phyloP scores from a whole-genome alignment of 768 basidiomycete genomes.

The Termitomyces sp. region DNA sequence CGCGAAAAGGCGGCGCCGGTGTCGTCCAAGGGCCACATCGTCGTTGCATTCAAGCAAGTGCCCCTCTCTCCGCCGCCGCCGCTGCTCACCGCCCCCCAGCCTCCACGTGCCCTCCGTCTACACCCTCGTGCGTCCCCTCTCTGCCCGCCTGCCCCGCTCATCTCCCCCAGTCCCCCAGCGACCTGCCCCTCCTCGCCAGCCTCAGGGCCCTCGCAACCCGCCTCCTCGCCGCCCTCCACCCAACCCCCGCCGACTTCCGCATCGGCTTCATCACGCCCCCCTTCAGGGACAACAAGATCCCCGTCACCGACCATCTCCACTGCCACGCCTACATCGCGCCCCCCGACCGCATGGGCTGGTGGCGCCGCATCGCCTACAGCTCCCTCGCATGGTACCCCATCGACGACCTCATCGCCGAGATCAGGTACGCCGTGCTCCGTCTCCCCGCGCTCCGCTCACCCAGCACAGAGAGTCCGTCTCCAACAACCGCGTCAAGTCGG shows the following conservation, averaged over 20 bases:
- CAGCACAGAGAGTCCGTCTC: slow-evolving; percentile 63
- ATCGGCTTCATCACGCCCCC: slow-evolving; percentile 80
- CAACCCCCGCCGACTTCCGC: slow-evolving; percentile 30
- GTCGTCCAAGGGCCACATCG: slow-evolving; percentile 67
- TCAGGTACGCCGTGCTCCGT: slow-evolving; percentile 41
- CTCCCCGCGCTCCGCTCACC: not conserved
- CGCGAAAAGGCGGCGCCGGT: slow-evolving; percentile 66
- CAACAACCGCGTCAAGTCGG: slow-evolving; percentile 82
- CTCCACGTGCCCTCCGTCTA: slow-evolving; percentile 78
- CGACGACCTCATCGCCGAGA: slow-evolving; percentile 78
- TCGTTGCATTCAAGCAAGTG: slow-evolving; percentile 72
- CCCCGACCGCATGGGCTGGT: slow-evolving; percentile 67
- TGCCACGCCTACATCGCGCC: slow-evolving; percentile 68
- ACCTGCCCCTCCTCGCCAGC: slow-evolving; percentile 65
- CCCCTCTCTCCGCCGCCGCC: not conserved
- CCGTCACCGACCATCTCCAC: slow-evolving; percentile 76
- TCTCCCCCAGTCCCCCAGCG: slow-evolving; percentile 56
- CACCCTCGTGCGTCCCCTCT: slow-evolving; percentile 46
- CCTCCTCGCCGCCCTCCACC: slow-evolving; percentile 41
- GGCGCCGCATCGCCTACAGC: slow-evolving; percentile 61
- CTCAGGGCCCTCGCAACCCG: slow-evolving; percentile 53
- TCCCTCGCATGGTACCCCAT: slow-evolving; percentile 71
- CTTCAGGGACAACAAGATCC: slow-evolving; percentile 72
- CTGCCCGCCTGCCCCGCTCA: slow-evolving; percentile 4
- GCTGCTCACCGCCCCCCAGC: slow-evolving; percentile 28